Conservation (phyloP, 345 rosid species). For the Erysimum cheiranthoides region DNA sequence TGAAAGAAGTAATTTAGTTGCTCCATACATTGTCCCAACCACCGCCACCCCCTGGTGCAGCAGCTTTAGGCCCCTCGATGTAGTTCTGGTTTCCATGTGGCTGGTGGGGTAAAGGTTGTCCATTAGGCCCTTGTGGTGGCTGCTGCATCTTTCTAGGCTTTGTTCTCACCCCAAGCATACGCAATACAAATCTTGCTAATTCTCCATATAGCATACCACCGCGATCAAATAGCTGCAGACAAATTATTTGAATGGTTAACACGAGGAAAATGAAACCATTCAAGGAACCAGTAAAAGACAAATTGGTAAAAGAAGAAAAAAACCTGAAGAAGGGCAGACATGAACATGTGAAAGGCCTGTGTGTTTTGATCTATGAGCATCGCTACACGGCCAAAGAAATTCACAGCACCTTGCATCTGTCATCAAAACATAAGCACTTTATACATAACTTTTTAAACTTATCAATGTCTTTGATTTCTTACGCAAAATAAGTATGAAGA, state of each 20-base stretch:
- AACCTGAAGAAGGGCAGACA: conserved; percentile 96
- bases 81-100: conserved; percentile 69
- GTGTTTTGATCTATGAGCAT: conserved; percentile 88
- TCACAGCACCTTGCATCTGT: conserved; percentile 92
- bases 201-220: conserved; percentile 89
- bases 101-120: conserved; percentile 57
- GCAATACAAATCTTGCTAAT: conserved; percentile 88
- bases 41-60: conserved; percentile 62
- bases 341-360: conserved; percentile 89
- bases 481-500: conserved; percentile 24
- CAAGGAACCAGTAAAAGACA: not conserved
- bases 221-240: conserved; percentile 88
- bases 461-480: conserved; percentile 12
- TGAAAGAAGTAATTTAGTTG: conserved; percentile 40
- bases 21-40: conserved; percentile 98
- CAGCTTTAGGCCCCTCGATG: conserved; percentile 73
- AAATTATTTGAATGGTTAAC: conserved; percentile 27
- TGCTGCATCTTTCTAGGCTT: conserved; percentile 71
- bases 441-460: not conserved
- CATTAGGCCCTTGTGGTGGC: conserved; percentile 68
- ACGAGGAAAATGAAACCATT: not conserved
- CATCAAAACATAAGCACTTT: conserved; percentile 29
- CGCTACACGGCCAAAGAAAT: conserved; percentile 78
- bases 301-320: conserved; percentile 28
- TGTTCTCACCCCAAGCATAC: conserved; percentile 81